Evolutionary conservation across 2,329 filamentous ascomycete genomes (phyloP).

Genomic region (Thelonectria blattea): DNA sequence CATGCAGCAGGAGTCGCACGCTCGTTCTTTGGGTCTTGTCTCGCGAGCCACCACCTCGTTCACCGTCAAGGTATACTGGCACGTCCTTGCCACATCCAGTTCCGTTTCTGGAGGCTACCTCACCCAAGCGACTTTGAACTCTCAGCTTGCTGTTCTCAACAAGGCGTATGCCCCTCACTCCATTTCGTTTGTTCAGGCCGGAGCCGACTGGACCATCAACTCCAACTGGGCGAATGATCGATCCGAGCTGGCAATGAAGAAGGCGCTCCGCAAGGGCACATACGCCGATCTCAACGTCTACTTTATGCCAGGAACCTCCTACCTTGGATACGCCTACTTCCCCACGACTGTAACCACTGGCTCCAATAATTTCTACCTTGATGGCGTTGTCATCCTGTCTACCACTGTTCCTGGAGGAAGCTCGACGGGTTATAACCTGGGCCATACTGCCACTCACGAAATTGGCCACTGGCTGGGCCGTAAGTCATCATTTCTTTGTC

Average conservation of each 20-base stretch:
- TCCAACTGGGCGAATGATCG: conserved; percentile 51
- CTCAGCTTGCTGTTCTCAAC: conserved; percentile 55
- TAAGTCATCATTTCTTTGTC: not conserved
- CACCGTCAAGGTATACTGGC: conserved; percentile 33
- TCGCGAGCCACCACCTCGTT: conserved; percentile 17
- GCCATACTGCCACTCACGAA: conserved; percentile 43
- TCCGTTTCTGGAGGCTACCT: conserved; percentile 30
- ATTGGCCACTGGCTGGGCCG: conserved; percentile 51
- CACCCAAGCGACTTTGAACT: conserved; percentile 23
- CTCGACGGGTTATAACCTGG: conserved; percentile 40
- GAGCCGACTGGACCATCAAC: conserved; percentile 55
- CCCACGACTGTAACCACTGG: conserved; percentile 39
- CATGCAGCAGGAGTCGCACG: conserved; percentile 7
- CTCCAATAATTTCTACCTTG: conserved; percentile 39
- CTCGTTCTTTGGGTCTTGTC: not conserved
- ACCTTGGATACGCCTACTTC: conserved; percentile 54
- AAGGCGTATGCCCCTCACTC: conserved; percentile 49
- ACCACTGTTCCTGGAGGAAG: conserved; percentile 47
- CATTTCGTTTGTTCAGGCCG: conserved; percentile 52
- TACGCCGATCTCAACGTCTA: conserved; percentile 50
- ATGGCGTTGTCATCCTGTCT: conserved; percentile 49
- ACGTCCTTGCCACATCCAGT: conserved; percentile 32
- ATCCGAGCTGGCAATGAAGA: conserved; percentile 52
- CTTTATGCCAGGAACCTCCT: conserved; percentile 30
- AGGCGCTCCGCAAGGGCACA: conserved; percentile 51